phyloP scores from a whole-genome alignment of 129 eudicot species.

The Helianthus annuus region HanXRQr2.0-SUNRISE NC_035443.2:13728501-13729000 shows the following conservation, averaged over 20 bases:
- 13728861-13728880: conserved; percentile 19
- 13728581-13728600: conserved; percentile 54
- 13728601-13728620: conserved; percentile 57
- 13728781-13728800: conserved; percentile 50
- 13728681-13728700: conserved; percentile 28
- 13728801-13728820: conserved; percentile 35
- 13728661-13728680: background rate
- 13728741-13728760: conserved; percentile 41
- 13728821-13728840: conserved; percentile 25
- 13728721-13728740: conserved; percentile 44
- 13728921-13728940: conserved; percentile 11
- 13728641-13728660: background rate
- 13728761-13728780: conserved; percentile 38
- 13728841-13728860: conserved; percentile 20
- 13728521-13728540: background rate
- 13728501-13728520: background rate
- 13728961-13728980: background rate
- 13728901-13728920: background rate
- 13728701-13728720: conserved; percentile 44
- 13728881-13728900: conserved; percentile 16
- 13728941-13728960: background rate
- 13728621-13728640: background rate
- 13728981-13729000: too few species aligned
- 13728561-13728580: conserved; percentile 52
- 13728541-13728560: conserved; percentile 55